phyloP scores from a whole-genome alignment of 306 rosid genomes.

The Glycine tomentella region DNA sequence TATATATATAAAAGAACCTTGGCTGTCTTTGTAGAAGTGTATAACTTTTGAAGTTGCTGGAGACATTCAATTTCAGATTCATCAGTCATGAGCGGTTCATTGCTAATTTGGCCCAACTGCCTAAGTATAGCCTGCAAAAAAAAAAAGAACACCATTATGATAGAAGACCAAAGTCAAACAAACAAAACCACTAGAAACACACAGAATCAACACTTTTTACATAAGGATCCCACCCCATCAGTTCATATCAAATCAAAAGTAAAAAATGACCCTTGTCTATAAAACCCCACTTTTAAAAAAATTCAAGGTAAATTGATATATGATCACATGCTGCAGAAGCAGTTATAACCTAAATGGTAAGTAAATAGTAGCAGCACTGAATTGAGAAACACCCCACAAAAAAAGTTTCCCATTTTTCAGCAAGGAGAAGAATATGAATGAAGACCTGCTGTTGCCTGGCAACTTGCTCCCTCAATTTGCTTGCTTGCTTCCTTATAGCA shows the following conservation, averaged over 20 bases:
- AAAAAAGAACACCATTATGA: slow-evolving; percentile 39
- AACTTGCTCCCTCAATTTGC: slow-evolving; percentile 89
- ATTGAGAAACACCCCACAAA: slow-evolving; percentile 23
- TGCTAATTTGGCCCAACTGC: slow-evolving; percentile 77
- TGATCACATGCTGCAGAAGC: slow-evolving; percentile 20
- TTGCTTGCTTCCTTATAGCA: slow-evolving; percentile 90
- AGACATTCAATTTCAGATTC: slow-evolving; percentile 79
- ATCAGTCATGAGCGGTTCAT: slow-evolving; percentile 69
- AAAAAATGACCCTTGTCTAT: background rate
- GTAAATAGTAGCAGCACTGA: slow-evolving; percentile 25
- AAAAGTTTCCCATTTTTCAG: background rate
- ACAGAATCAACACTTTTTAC: slow-evolving; percentile 16
- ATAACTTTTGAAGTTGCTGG: slow-evolving; percentile 77
- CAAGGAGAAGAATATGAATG: slow-evolving; percentile 5
- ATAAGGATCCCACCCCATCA: slow-evolving; percentile 30
- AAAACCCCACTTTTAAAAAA: background rate
- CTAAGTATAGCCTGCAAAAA: slow-evolving; percentile 78
- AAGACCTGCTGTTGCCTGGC: slow-evolving; percentile 92
- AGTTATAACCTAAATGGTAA: slow-evolving; percentile 32
- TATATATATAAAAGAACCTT: slow-evolving; percentile 61
- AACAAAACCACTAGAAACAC: slow-evolving; percentile 20
- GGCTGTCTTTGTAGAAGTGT: slow-evolving; percentile 77
- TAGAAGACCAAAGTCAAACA: slow-evolving; percentile 19
- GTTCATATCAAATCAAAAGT: slow-evolving; percentile 32
- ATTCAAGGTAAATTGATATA: background rate